phyloP scores from a whole-genome alignment of 2,329 filamentous ascomycete genomes.

The Paraconiothyrium brasiliense region DNA sequence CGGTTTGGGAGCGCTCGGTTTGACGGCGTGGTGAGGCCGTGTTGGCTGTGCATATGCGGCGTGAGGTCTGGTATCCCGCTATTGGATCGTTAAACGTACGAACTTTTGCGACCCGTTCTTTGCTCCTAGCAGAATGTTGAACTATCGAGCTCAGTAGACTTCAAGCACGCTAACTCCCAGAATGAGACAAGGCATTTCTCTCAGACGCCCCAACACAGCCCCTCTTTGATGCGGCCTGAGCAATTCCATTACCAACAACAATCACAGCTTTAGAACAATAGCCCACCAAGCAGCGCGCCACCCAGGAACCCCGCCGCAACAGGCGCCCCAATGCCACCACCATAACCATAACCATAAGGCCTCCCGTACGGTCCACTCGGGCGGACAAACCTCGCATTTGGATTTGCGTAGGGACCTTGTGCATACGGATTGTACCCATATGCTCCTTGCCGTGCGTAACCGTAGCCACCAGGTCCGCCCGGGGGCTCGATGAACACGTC shows the following conservation, averaged over 20 bases:
- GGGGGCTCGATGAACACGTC: conserved; percentile 70
- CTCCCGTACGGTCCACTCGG: conserved; percentile 59
- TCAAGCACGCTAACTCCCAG: too few species aligned
- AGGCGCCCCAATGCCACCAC: conserved; percentile 49
- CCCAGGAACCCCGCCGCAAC: conserved; percentile 47
- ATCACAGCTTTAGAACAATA: conserved; percentile 31
- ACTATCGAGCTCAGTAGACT: too few species aligned
- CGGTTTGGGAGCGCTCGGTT: neutral
- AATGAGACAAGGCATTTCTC: too few species aligned
- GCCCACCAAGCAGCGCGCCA: conserved; percentile 44
- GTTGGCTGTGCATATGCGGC: neutral
- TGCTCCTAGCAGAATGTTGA: too few species aligned
- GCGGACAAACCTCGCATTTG: conserved; percentile 60
- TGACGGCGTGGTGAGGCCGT: neutral
- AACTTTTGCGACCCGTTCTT: too few species aligned
- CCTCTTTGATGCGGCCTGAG: too few species aligned
- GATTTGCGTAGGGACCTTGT: conserved; percentile 57
- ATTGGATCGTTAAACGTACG: too few species aligned
- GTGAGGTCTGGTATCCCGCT: neutral
- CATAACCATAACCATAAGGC: conserved; percentile 49
- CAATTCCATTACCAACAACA: too few species aligned
- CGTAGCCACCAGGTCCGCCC: conserved; percentile 37
- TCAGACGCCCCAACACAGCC: neutral
- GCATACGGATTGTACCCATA: conserved; percentile 59
- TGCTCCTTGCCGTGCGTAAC: conserved; percentile 28